Evolutionary conservation across 2,329 filamentous ascomycete species (phyloP), one percentile per base, ranked within the genome.

Genomic region (Septoria petroselini): DNA sequence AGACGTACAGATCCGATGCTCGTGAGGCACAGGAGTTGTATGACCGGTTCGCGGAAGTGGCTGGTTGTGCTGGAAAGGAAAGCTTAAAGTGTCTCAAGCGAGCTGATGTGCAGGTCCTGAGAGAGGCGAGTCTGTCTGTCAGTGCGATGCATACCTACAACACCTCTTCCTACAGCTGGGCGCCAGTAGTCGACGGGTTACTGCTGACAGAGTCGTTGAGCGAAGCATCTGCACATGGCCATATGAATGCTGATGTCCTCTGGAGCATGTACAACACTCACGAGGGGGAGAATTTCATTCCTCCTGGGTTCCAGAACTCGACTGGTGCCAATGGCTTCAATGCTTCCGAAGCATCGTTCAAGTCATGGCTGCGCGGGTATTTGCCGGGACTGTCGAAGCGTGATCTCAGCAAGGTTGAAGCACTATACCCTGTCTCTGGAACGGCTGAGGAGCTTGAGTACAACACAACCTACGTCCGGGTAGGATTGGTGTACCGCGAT

Each of bases 241-340:
- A 56, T 3, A 64, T 80, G 7, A 74, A 78, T 44, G 72, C 72
- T 2, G 70, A 76, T 1, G 62, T 67, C 7, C 72, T 74, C 0
- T 77, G 76, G 54, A 71, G 73, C n/a, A 78, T 76, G 71, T 83
- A 83, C 63, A 84, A 84, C 61, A 73, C 76, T 0, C 77, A 82
- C 59, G 81, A 84, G 64, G 81, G 82, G 17, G 76, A 83, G 62
- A 81, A 79, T 54, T 84, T 85, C 58, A 69, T 82, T 17, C 79
- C 79, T 0, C 62, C 73, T 0, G 76, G 74, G 0, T 67, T 83
- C 1, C 61, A 68, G 14, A 68, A 65, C 40, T 52, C 55, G 0
- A 55, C 59, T 0, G 63, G 66, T 5, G 59, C 62, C 0, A 72
- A 23, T 27, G 47, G 33, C 48, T 82, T 77, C 61, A 81, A 81